phyloP scores from a whole-genome alignment of 2,329 filamentous ascomycete species.

The Aspergillus awamori region DNA sequence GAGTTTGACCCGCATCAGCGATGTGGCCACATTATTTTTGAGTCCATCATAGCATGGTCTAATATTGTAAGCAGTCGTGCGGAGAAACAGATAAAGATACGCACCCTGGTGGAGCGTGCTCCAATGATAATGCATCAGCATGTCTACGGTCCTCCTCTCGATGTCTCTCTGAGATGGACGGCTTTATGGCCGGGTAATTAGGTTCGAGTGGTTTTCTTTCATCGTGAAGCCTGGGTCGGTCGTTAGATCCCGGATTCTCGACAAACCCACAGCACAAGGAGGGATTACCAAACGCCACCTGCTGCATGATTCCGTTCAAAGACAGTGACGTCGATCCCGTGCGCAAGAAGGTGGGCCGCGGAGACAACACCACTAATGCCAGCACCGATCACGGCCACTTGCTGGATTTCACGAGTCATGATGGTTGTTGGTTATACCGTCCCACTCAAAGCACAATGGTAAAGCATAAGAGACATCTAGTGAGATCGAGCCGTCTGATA shows the following conservation, averaged over 20 bases:
- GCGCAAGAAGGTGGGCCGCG: constrained; percentile 50
- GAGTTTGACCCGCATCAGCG: constrained; percentile 53
- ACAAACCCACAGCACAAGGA: background rate
- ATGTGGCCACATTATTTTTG: constrained; percentile 58
- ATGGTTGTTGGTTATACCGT: background rate
- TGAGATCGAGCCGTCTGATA: background rate
- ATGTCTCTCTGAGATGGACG: constrained; percentile 19
- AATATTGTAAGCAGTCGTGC: constrained; percentile 8
- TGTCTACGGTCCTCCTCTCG: background rate
- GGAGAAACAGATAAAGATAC: background rate
- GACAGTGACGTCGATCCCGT: constrained; percentile 54
- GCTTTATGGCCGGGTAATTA: constrained; percentile 38
- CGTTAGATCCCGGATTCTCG: background rate
- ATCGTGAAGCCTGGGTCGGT: constrained; percentile 51
- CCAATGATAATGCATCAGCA: constrained; percentile 20
- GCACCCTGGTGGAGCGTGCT: constrained; percentile 57
- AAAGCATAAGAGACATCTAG: background rate
- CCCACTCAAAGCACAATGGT: background rate
- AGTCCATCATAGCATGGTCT: constrained; percentile 58
- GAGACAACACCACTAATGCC: constrained; percentile 55
- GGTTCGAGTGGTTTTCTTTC: constrained; percentile 53
- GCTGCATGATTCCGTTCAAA: constrained; percentile 56
- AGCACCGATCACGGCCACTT: constrained; percentile 55
- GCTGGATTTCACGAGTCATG: constrained; percentile 28
- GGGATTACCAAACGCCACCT: constrained; percentile 60